Evolutionary conservation across 2,329 filamentous ascomycete species (phyloP), one percentile per base, ranked within the genome.

Genomic region (Metarhizium album): DNA sequence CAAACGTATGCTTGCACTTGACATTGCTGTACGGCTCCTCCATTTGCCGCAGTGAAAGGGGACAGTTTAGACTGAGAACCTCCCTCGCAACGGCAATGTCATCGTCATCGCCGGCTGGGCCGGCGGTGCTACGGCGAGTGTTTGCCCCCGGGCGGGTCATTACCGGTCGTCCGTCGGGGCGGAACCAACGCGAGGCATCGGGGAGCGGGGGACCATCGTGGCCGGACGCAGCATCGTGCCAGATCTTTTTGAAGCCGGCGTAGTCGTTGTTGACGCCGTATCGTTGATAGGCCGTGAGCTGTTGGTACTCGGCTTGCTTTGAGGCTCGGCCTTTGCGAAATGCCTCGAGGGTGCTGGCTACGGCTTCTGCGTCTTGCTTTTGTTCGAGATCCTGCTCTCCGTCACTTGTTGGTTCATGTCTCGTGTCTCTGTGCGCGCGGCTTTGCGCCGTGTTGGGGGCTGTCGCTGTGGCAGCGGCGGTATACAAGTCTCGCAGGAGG

Each of bases 1-100:
- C 84, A 61, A 87, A 90, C 0, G 78, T 82, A 63, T 90, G 86
- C 50, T 78, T 81, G 70, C 86, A 90, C 56, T 79, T 78, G 14
- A 62, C 69, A 58, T 79, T 86, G 50, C 78, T 86, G 59, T 79
- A 81, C 0, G 86, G 86, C 48, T 87, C 75, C 42, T 71, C 69
- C 70, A 88, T 82, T 43, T 76, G 70, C 48, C 72, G 71, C 56
- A 89, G 70, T 0, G 84, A 85, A 20, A 90, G 64, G 0, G 85
- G 84, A 59, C 86, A 90, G 58, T 79, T 83, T 31, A 84, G 78
- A 63, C 79, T 84, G 48, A 82, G 73, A 4, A 75, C 77, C 54
- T 82, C 80, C 46, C 78, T 73, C 27, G 79, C 75, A 29, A 90
- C 76, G 1, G 83, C 76, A 23, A 90, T 72, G 42, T 90, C 86